Percentiles rank a stretch among this genome's conserved stretches.
These are phyloP conservation scores for Pythium coloratum DNA, from an alignment of 352 stramenopile genomes.

Conservation along the genomic window DNA sequence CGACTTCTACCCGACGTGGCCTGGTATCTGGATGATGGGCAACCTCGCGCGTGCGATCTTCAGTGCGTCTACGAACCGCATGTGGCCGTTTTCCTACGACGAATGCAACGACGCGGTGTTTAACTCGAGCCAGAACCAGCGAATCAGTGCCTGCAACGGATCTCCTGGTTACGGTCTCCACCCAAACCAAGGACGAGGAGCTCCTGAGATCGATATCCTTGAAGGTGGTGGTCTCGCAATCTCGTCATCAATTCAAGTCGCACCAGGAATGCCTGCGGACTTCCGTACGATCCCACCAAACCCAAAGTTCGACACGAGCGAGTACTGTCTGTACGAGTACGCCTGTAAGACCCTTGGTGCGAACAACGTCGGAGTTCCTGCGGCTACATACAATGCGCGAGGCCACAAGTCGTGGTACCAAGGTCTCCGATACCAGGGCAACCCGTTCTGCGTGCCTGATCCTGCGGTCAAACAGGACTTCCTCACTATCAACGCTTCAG, in stretches of 20 bases:
- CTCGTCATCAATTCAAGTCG: conserved; percentile 75
- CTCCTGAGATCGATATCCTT: conserved; percentile 90
- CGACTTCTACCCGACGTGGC: conserved; percentile 83
- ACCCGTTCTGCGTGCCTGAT: conserved; percentile 32
- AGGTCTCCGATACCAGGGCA: conserved; percentile 44
- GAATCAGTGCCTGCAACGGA: conserved; percentile 82
- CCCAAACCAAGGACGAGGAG: conserved; percentile 49
- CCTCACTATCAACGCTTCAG: conserved; percentile 25
- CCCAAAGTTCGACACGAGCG: not conserved
- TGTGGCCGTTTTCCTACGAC: not conserved
- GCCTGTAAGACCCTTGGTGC: conserved; percentile 33
- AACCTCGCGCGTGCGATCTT: not conserved
- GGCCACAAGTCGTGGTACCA: conserved; percentile 59
- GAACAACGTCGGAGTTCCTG: conserved; percentile 46
- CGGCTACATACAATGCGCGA: conserved; percentile 34
- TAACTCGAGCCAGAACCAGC: conserved; percentile 32
- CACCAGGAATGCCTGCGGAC: conserved; percentile 33
- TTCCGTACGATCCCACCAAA: conserved; percentile 18
- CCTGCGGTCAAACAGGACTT: conserved; percentile 30
- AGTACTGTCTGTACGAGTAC: conserved; percentile 23
- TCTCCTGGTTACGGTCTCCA: conserved; percentile 91
- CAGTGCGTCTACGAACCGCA: not conserved
- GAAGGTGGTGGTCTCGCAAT: conserved; percentile 52
- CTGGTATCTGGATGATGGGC: conserved; percentile 86
- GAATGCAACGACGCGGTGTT: conserved; percentile 30